A percentile compares a stretch with the other conserved stretches of the same genome.
These are phyloP conservation scores for Calycina marina DNA, from an alignment of 2,329 filamentous ascomycete genomes.

Conservation along the genomic window DNA sequence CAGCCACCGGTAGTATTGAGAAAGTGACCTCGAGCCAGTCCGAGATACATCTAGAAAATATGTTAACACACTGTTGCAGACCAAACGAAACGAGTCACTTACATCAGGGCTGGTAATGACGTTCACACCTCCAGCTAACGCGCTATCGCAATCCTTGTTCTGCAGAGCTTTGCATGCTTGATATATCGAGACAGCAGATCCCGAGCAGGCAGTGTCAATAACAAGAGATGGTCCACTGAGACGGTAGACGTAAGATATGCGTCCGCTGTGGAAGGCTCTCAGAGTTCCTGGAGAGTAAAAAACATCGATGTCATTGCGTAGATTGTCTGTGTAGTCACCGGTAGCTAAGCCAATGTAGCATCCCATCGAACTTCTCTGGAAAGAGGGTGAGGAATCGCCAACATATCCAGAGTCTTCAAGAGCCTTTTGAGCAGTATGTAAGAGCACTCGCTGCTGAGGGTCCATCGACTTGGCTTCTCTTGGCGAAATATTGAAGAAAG, in stretches of 20 bases:
- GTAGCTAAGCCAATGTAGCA: too few species aligned
- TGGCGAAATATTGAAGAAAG: too few species aligned
- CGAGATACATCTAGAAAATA: background rate
- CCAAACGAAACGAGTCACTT: too few species aligned
- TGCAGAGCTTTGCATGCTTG: background rate
- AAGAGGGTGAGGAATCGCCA: too few species aligned
- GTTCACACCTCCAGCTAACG: background rate
- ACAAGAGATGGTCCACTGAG: background rate
- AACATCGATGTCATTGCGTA: background rate
- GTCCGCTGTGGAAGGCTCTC: background rate
- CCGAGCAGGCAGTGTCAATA: background rate
- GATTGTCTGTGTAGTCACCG: background rate
- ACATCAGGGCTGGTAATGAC: background rate
- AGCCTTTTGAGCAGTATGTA: too few species aligned
- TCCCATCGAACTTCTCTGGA: too few species aligned
- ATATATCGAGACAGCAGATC: background rate
- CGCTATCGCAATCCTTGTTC: background rate
- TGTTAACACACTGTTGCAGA: too few species aligned
- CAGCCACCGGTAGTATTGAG: background rate
- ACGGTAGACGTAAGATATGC: background rate
- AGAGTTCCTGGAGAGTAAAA: background rate
- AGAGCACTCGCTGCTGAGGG: too few species aligned
- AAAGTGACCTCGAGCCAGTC: background rate
- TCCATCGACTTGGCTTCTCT: too few species aligned
- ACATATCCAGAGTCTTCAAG: too few species aligned